Conservation (phyloP, 495 filamentous ascomycete species). For the Penicillium coprophilum region DNA sequence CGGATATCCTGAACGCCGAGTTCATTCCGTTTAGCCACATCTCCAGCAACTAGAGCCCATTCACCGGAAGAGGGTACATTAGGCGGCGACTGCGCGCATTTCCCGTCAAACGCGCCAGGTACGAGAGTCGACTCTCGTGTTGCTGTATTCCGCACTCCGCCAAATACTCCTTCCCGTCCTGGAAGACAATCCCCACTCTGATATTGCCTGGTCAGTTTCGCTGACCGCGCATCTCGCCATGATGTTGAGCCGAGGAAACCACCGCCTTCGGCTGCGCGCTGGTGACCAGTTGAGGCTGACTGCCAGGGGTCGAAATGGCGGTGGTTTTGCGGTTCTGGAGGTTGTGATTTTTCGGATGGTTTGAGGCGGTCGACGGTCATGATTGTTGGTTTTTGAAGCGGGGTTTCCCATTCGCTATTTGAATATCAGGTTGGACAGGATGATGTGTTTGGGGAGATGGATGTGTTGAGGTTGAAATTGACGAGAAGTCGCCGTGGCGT, state of each 20-base stretch:
- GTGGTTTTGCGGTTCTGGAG: slow-evolving; percentile 34
- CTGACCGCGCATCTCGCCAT: slow-evolving; percentile 68
- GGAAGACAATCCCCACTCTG: slow-evolving; percentile 23
- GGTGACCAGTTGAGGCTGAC: slow-evolving; percentile 76
- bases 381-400: not conserved
- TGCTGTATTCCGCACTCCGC: not conserved
- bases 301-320: slow-evolving; percentile 77
- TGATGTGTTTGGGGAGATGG: not conserved
- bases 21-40: slow-evolving; percentile 17
- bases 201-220: slow-evolving; percentile 71
- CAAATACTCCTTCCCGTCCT: not conserved
- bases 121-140: not conserved
- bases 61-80: slow-evolving; percentile 5
- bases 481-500: slow-evolving; percentile 11
- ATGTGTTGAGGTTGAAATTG: slow-evolving; percentile 1
- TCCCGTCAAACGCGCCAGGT: slow-evolving; percentile 24
- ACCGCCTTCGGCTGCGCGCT: slow-evolving; percentile 59
- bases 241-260: slow-evolving; percentile 54
- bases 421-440: not conserved
- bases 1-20: slow-evolving; percentile 41
- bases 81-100: slow-evolving; percentile 7
- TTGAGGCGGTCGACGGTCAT: not conserved
- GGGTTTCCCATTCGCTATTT: not conserved
- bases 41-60: slow-evolving; percentile 21
- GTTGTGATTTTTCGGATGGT: not conserved